Evolutionary conservation across 2,329 filamentous ascomycete genomes (phyloP).

Genomic region (Ceratocystis albifundus): DNA sequence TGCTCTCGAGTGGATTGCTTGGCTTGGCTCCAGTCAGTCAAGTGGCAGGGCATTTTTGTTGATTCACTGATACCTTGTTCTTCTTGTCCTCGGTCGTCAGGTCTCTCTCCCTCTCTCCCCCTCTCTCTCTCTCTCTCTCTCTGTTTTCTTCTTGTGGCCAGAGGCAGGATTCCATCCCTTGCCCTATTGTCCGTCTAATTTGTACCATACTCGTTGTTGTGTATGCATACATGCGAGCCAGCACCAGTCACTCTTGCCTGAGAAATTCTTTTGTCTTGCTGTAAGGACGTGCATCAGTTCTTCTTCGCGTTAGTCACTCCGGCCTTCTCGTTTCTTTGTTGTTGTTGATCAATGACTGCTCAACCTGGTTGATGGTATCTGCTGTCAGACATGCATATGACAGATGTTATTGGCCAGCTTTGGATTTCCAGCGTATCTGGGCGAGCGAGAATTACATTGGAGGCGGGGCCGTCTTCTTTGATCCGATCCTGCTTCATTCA

Average conservation of each 20-base stretch:
- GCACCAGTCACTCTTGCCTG: neutral
- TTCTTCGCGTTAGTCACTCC: neutral
- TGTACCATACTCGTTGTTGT: neutral
- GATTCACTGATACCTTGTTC: neutral
- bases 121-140: too few relatives aligned
- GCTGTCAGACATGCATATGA: neutral
- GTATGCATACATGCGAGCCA: neutral
- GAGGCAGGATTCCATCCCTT: neutral
- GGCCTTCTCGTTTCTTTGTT: neutral
- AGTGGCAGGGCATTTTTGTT: neutral
- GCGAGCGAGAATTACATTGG: neutral
- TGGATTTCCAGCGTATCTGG: neutral
- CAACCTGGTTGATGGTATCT: slow-evolving; percentile 3
- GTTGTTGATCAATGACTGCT: neutral
- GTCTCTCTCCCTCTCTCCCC: too few relatives aligned
- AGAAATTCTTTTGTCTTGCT: slow-evolving; percentile 2
- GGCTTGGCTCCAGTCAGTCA: neutral
- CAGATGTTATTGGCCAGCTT: neutral
- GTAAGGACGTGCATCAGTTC: neutral
- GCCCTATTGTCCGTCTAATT: neutral
- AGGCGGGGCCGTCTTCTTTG: neutral
- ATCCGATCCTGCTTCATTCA: neutral
- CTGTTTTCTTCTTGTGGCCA: neutral
- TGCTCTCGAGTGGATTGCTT: neutral
- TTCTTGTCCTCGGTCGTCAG: neutral